Evolutionary conservation across 345 rosid genomes (phyloP).

Genomic region (Linum usitatissimum): DNA sequence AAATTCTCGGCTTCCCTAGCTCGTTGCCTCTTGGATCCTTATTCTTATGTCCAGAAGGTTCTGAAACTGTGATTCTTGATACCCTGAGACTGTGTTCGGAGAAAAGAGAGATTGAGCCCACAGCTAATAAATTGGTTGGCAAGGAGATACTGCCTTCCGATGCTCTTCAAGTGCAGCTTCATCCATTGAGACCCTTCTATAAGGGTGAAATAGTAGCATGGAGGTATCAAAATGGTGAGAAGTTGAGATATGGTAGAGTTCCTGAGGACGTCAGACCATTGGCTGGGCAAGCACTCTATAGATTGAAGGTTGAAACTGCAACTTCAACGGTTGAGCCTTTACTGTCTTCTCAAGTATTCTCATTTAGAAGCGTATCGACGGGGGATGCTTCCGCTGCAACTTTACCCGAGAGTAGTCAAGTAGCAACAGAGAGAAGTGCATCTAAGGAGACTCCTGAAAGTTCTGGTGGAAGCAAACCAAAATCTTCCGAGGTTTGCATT

Average conservation of each 20-base stretch:
- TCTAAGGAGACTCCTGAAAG: slow-evolving; percentile 30
- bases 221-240: slow-evolving; percentile 64
- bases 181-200: slow-evolving; percentile 87
- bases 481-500: slow-evolving; percentile 51
- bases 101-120: slow-evolving; percentile 35
- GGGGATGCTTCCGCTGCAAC: slow-evolving; percentile 36
- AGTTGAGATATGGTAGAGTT: slow-evolving; percentile 84
- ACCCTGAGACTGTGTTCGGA: slow-evolving; percentile 50
- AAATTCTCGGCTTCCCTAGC: slow-evolving; percentile 59
- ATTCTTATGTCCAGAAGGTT: slow-evolving; percentile 66
- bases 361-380: slow-evolving; percentile 58
- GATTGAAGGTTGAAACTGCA: slow-evolving; percentile 69
- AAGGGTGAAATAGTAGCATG: slow-evolving; percentile 90
- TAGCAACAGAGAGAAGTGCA: slow-evolving; percentile 21
- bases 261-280: slow-evolving; percentile 88
- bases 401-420: slow-evolving; percentile 20
- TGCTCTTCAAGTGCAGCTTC: slow-evolving; percentile 79
- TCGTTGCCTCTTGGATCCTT: slow-evolving; percentile 67
- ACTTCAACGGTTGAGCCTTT: slow-evolving; percentile 49
- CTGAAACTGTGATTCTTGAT: slow-evolving; percentile 48
- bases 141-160: slow-evolving; percentile 69
- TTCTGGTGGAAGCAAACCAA: slow-evolving; percentile 36
- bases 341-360: slow-evolving; percentile 89
- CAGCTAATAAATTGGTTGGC: slow-evolving; percentile 42
- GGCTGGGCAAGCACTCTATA: slow-evolving; percentile 80